These are phyloP conservation scores for Pleomassaria siparia DNA, from an alignment of 2,329 filamentous ascomycete species.

Conservation along the genomic window DNA sequence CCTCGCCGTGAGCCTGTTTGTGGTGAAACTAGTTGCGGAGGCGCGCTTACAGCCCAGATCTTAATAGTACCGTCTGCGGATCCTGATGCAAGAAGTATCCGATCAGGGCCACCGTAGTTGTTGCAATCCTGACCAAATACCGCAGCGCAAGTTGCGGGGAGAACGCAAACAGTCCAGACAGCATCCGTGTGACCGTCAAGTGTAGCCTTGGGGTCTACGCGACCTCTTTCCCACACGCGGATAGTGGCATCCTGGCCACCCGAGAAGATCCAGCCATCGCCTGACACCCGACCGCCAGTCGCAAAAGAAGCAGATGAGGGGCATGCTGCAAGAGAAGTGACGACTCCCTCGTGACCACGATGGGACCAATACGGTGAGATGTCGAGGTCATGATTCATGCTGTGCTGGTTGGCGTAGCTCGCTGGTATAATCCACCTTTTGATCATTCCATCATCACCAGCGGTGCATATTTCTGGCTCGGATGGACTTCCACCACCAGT, in stretches of 20 bases:
- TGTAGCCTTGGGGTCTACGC: constrained; percentile 93
- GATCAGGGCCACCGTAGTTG: constrained; percentile 77
- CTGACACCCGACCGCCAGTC: constrained; percentile 81
- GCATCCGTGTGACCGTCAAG: constrained; percentile 93
- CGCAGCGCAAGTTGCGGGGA: constrained; percentile 78
- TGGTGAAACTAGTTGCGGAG: constrained; percentile 81
- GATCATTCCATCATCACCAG: constrained; percentile 91
- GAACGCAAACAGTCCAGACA: constrained; percentile 91
- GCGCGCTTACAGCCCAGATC: constrained; percentile 91
- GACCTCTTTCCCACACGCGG: constrained; percentile 90
- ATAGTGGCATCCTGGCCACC: constrained; percentile 93
- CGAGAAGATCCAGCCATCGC: constrained; percentile 98
- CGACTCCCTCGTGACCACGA: constrained; percentile 86
- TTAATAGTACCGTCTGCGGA: constrained; percentile 89
- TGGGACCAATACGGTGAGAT: constrained; percentile 94
- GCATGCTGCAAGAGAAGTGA: constrained; percentile 84
- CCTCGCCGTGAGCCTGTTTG: constrained; percentile 71
- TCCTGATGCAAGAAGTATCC: constrained; percentile 87
- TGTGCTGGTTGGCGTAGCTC: constrained; percentile 66
- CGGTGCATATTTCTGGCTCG: constrained; percentile 95
- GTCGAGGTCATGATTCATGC: constrained; percentile 76
- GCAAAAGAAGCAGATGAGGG: constrained; percentile 86
- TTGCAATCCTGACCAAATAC: constrained; percentile 74
- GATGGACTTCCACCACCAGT: constrained; percentile 93
- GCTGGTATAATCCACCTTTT: constrained; percentile 95